These are phyloP conservation scores for Ulota crispa DNA, from an alignment of 225 moss, liverwort and hornwort species.

Conservation along the genomic window DNA sequence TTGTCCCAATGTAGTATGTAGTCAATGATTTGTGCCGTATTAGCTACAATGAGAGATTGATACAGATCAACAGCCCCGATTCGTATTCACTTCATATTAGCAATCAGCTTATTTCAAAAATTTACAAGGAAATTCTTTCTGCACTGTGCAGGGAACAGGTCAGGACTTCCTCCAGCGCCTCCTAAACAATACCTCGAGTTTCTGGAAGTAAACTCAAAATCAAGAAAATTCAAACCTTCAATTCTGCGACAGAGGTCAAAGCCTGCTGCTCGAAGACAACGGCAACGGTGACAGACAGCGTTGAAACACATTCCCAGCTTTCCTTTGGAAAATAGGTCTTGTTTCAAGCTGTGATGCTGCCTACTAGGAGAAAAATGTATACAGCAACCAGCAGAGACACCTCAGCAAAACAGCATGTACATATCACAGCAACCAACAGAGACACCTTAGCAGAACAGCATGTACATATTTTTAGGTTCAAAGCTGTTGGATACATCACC, in stretches of 20 bases:
- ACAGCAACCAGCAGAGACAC: constrained; percentile 4
- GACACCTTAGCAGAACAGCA: constrained; percentile 15
- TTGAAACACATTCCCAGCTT: background rate
- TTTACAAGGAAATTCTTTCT: background rate
- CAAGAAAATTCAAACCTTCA: constrained; percentile 47
- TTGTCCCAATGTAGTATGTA: background rate
- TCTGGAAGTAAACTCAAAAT: constrained; percentile 41
- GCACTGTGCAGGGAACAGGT: constrained; percentile 49
- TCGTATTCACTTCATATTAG: background rate
- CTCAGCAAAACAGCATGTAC: constrained; percentile 30
- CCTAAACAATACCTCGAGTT: constrained; percentile 52
- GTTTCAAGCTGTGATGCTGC: constrained; percentile 16
- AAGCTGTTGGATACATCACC: constrained; percentile 40
- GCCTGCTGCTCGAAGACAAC: constrained; percentile 45
- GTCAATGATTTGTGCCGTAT: background rate
- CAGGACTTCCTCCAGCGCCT: constrained; percentile 57
- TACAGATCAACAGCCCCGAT: background rate
- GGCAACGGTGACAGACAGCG: constrained; percentile 40
- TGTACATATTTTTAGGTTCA: constrained; percentile 46
- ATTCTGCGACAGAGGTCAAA: constrained; percentile 50
- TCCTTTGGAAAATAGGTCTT: constrained; percentile 4
- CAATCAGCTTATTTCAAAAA: background rate
- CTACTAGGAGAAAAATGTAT: constrained; percentile 1
- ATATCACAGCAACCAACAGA: constrained; percentile 25
- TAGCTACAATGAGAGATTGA: background rate